These are phyloP conservation scores for Gracilaria domingensis DNA, from an alignment of 23 red algal species.

Conservation along the genomic window DNA sequence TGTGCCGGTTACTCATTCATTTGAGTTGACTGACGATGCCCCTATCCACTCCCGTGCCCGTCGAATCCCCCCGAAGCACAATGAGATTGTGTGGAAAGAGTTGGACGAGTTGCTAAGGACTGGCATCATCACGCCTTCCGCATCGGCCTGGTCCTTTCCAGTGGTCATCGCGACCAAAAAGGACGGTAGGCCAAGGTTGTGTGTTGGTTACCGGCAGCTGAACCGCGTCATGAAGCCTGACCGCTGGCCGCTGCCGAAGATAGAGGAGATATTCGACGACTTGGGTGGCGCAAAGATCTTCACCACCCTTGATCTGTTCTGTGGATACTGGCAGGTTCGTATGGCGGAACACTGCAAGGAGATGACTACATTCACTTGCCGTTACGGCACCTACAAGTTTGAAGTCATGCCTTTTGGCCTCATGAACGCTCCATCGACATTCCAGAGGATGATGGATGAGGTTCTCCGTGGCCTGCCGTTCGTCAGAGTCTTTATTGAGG, in stretches of 20 bases:
- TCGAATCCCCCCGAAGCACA: not conserved
- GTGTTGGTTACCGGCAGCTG: not conserved
- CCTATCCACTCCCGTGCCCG: not conserved
- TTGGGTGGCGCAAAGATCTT: not conserved
- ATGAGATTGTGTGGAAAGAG: constrained; percentile 24
- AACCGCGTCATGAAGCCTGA: constrained; percentile 33
- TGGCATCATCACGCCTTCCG: constrained; percentile 4
- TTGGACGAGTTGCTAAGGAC: not conserved
- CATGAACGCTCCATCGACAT: constrained; percentile 38
- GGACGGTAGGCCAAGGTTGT: constrained; percentile 18
- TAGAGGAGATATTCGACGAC: constrained; percentile 39
- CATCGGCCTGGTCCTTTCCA: constrained; percentile 29
- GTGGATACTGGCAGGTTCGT: not conserved
- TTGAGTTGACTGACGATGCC: not conserved
- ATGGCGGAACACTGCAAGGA: constrained; percentile 29
- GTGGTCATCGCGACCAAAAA: constrained; percentile 24
- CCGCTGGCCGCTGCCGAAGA: constrained; percentile 10
- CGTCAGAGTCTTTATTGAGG: not conserved
- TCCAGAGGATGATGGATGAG: too few relatives aligned
- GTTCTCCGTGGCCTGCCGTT: constrained; percentile 1
- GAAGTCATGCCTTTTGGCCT: constrained; percentile 34
- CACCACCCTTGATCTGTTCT: constrained; percentile 42
- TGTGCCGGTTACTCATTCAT: not conserved
- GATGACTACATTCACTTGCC: constrained; percentile 17
- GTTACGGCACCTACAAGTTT: constrained; percentile 30